Evolutionary conservation across 495 filamentous ascomycete species (phyloP).

Genomic region (Lichina pygmaea): DNA sequence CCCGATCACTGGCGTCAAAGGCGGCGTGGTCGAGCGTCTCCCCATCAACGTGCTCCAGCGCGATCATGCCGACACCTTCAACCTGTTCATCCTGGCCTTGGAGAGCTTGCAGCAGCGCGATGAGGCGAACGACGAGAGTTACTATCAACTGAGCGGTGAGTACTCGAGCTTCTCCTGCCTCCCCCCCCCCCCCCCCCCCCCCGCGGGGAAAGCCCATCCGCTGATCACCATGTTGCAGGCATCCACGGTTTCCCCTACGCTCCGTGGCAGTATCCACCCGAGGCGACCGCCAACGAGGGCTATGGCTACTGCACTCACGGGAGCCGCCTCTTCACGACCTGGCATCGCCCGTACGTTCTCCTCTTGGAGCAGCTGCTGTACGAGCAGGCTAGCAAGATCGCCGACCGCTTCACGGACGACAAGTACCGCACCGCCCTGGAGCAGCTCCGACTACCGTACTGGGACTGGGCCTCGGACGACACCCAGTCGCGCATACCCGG

Average conservation of each 20-base stretch:
- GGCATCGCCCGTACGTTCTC: conserved; percentile 1
- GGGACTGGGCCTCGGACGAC: conserved; percentile 1
- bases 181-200: not conserved
- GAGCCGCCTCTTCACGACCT: not conserved
- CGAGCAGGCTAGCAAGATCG: not conserved
- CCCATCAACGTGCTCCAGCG: not conserved
- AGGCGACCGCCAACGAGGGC: not conserved
- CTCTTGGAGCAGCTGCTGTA: not conserved
- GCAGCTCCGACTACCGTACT: conserved; percentile 1
- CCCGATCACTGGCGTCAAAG: not conserved
- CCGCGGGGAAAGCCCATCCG: not conserved
- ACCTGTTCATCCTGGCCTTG: conserved; percentile 1
- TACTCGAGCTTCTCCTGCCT: not conserved
- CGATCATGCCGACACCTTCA: not conserved
- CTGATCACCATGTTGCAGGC: not conserved
- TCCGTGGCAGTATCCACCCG: conserved; percentile 1
- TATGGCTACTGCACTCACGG: conserved; percentile 1
- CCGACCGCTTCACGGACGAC: not conserved
- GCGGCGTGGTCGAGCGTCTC: not conserved
- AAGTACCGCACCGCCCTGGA: not conserved
- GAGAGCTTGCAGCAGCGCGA: not conserved
- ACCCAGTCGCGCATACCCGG: not conserved
- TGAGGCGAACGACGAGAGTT: not conserved
- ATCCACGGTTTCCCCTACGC: conserved; percentile 1
- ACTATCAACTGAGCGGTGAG: not conserved